Base-by-base conservation (phyloP, 805 yeast species). In the Naumovozyma castellii region DNA sequence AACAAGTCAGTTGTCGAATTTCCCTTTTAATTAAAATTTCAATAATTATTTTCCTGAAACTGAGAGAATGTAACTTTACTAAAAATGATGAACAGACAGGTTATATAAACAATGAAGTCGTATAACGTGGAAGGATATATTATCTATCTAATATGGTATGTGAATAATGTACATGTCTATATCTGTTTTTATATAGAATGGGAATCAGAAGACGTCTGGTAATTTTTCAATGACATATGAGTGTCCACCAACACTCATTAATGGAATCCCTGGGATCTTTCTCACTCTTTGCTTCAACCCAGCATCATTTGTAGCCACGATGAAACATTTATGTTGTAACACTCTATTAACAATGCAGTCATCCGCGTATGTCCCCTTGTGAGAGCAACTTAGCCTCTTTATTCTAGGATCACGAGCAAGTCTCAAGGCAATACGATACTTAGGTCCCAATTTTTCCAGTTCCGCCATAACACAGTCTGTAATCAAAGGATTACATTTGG, bases 381-480 rank as follows among this genome's bases (percentile, higher is more conserved):
- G 98, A 9, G 90, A 70, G 56, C 98, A 92, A 33, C 79, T 84
- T 36, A 92, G 69, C 44, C 97, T 72, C 51, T 84, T 74, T 29
- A 92, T 81, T 53, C 97, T 71, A 33, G 97, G 96, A 59, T 92
- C 98, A 50, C 84, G 82, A 17, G 98, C 98, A 55, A 92, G 67
- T 43, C 82, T 78, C 49, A 92, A 70, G 0, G 98, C 98, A 47
- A 92, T 92, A 57, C 97, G 73, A 62, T 84, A 92, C 59, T 81
- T 85, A 20, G 95, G 95, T 0, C 98, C 98, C 43, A 92, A 69
- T 59, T 92, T 92, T 55, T 92, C 98, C 62, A 92, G 70, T 68
- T 92, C 98, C 0, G 98, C 98, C 81, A 92, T 76, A 17, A 92
- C 98, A 67, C 98, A 92, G 62, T 92, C 98, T 2, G 98, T 92